Evolutionary conservation across 441 rosid species (phyloP), one percentile per base, ranked within the genome.

Genomic region (Erodium texanum): DNA sequence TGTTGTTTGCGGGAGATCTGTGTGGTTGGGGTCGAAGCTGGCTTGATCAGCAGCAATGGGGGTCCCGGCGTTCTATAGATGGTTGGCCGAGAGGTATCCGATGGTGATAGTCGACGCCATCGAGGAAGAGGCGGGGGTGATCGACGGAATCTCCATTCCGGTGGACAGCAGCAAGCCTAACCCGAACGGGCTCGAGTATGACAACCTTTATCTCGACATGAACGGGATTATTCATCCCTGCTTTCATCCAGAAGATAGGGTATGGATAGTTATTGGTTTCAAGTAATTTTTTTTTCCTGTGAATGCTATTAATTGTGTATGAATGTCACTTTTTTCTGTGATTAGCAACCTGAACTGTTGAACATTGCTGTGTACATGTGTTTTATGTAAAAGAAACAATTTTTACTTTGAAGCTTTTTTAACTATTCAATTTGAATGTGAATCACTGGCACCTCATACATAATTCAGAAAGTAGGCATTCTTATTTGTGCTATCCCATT

Each of bases 161-260:
- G 4, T 73, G 12, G 48, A 73, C 24, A 48, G 65, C 0, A 22
- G 66, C 22, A 16, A 2, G 7, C 75, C 71, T 0, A 78, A 74
- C 65, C 81, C 78, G 0, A 74, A 71, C 18, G 74, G 72, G 7
- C 0, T 78, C 24, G 81, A 74, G 29, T 78, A 71, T 22, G 81
- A 78, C 68, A 78, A 78, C 61, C 76, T 78, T 43, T 74, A 72
- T 67, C 72, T 78, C 62, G 81, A 78, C 68, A 66, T 78, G 78
- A 78, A 74, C 15, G 76, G 76, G 63, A 74, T 78, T 14, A 74
- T 78, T 27, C 81, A 78, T 54, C 81, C 78, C 23, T 78, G 81
- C 61, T 78, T 78, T 32, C 78, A 78, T 62, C 81, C 81, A 10
- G 66, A 71, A 67, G 72, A 54, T 20, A 54, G 61, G 61, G 61